Conservation (phyloP, 139 green algal species). For the Astrephomene gubernaculifera region DNA sequence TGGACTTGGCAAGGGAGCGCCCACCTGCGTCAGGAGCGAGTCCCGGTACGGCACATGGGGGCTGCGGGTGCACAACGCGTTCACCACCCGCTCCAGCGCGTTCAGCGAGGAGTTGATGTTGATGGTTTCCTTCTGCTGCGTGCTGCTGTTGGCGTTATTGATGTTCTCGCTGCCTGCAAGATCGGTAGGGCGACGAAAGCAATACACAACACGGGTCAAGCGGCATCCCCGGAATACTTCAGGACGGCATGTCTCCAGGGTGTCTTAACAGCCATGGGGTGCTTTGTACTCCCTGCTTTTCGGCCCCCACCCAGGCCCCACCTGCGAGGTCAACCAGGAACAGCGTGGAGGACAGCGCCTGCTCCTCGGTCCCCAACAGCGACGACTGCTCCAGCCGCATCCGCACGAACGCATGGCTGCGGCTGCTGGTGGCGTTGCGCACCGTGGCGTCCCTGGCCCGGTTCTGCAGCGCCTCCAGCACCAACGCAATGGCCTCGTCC, state of each 20-base stretch:
- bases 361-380: not conserved
- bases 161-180: constrained; percentile 85
- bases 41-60: constrained; percentile 61
- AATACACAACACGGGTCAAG: too few relatives aligned
- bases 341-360: not conserved
- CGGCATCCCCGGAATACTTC: too few relatives aligned
- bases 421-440: constrained; percentile 81
- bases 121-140: constrained; percentile 80
- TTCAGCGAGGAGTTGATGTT: constrained; percentile 91
- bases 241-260: too few relatives aligned
- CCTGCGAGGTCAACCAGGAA: constrained; percentile 39
- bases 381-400: constrained; percentile 59
- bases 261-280: too few relatives aligned
- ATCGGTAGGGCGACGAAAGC: too few relatives aligned
- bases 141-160: constrained; percentile 69
- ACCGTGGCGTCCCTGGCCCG: constrained; percentile 89
- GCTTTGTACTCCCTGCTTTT: too few relatives aligned
- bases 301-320: not conserved
- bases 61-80: not conserved
- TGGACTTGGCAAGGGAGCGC: too few relatives aligned
- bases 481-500: not conserved
- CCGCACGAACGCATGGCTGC: constrained; percentile 85
- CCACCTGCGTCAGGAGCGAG: constrained; percentile 84
- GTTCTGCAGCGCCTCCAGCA: constrained; percentile 3
- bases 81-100: constrained; percentile 77